These are phyloP conservation scores for Lyophyllum decastes DNA, from an alignment of 768 basidiomycete species.

Conservation along the genomic window DNA sequence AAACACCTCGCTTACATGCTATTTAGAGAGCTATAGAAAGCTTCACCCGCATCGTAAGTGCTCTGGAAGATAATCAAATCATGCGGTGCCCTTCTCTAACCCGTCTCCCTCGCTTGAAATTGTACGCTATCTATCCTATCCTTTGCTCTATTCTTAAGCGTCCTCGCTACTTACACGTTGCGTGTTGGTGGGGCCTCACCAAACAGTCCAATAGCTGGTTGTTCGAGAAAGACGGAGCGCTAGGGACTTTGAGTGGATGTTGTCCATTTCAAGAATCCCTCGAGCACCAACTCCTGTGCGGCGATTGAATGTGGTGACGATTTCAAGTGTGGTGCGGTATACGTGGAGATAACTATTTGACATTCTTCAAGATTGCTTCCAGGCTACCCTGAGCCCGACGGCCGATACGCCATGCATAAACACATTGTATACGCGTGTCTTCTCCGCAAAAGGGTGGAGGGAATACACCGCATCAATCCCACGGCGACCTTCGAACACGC, in stretches of 20 bases:
- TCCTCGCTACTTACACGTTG: conserved; percentile 1
- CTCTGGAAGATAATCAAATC: no score
- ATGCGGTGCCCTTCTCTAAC: background rate
- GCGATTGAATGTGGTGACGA: background rate
- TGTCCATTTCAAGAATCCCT: background rate
- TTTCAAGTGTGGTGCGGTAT: background rate
- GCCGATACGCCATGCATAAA: background rate
- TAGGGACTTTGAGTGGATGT: conserved; percentile 1
- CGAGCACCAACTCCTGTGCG: background rate
- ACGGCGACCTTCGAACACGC: background rate
- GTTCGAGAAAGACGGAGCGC: background rate
- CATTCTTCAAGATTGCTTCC: background rate
- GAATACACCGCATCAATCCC: background rate
- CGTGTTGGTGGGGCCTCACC: no score
- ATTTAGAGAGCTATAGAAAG: no score
- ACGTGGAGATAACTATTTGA: background rate
- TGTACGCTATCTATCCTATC: background rate
- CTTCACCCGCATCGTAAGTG: no score
- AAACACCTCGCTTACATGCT: no score
- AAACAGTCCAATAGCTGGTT: background rate
- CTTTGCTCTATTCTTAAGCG: background rate
- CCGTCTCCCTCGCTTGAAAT: background rate
- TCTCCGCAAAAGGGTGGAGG: background rate
- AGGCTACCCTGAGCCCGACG: background rate
- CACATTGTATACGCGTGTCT: conserved; percentile 10